Evolutionary conservation across 257 asterid genomes (phyloP).

Genomic region (Handroanthus guayacan): DNA sequence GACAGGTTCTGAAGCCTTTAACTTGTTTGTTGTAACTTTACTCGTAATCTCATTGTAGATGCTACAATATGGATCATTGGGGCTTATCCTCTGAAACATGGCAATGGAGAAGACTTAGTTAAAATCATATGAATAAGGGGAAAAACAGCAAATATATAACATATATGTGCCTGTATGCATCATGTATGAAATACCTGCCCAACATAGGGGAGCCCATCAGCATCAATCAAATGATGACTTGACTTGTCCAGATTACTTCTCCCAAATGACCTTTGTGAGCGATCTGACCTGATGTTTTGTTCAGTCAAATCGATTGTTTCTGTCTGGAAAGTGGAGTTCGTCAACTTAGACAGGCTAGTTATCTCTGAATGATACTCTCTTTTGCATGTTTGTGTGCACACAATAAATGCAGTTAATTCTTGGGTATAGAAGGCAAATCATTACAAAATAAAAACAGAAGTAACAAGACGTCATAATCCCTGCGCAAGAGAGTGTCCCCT

Average conservation of each 20-base stretch:
- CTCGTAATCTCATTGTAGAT: slow-evolving; percentile 64
- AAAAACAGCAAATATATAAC: not conserved
- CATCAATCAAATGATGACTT: slow-evolving; percentile 68
- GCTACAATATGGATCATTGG: slow-evolving; percentile 74
- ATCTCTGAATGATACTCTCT: not conserved
- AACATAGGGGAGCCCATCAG: slow-evolving; percentile 95
- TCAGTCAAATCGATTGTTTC: slow-evolving; percentile 90
- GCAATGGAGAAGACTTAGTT: slow-evolving; percentile 26
- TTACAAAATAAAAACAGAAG: not conserved
- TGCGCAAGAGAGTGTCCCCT: not conserved
- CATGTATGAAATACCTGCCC: slow-evolving; percentile 69
- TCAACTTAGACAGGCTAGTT: slow-evolving; percentile 18
- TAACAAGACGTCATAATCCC: not conserved
- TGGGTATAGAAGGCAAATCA: slow-evolving; percentile 9
- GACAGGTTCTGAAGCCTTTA: slow-evolving; percentile 81
- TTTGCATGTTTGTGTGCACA: not conserved
- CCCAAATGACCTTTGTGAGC: slow-evolving; percentile 63
- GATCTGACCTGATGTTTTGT: slow-evolving; percentile 52
- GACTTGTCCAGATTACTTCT: slow-evolving; percentile 73
- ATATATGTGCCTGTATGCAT: not conserved
- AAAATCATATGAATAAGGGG: not conserved
- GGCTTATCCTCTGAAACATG: slow-evolving; percentile 71
- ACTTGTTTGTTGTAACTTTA: slow-evolving; percentile 45
- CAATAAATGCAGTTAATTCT: slow-evolving; percentile 21
- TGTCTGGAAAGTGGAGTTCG: slow-evolving; percentile 62